Evolutionary conservation across 1,284 basidiomycete species (phyloP).

Genomic region (Malassezia furfur): DNA sequence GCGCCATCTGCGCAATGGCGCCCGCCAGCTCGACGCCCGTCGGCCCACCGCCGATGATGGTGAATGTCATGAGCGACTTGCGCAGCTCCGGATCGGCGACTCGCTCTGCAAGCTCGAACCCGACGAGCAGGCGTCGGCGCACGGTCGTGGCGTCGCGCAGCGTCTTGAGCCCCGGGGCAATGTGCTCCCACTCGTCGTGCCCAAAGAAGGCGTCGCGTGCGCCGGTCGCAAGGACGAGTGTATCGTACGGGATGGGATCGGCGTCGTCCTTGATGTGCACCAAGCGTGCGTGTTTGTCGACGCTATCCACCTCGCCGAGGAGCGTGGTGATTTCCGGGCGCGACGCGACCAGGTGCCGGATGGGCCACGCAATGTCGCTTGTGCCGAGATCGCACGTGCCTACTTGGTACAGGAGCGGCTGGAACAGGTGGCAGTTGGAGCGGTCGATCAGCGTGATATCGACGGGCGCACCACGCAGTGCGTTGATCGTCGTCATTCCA

Average conservation of each 20-base stretch:
- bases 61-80: not conserved
- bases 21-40: constrained; percentile 5
- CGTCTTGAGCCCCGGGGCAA: not conserved
- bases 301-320: not conserved
- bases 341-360: not conserved
- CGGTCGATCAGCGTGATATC: constrained; percentile 2
- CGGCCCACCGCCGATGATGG: not conserved
- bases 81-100: not conserved
- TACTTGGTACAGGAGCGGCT: constrained; percentile 3
- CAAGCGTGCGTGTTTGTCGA: not conserved
- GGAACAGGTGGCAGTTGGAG: constrained; percentile 1
- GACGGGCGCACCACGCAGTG: not conserved
- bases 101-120: constrained; percentile 2
- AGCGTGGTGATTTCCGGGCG: not conserved
- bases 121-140: not conserved
- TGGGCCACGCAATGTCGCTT: constrained; percentile 1
- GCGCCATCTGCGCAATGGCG: constrained; percentile 1
- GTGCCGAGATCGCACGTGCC: not conserved
- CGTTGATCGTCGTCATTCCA: not conserved
- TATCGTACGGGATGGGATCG: not conserved
- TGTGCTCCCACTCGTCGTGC: not conserved
- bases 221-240: not conserved
- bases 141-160: not conserved
- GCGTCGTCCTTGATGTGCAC: not conserved
- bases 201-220: constrained; percentile 1